Conservation (phyloP, 164 flowering plant species). For the Stephania yunnanensis region DNA sequence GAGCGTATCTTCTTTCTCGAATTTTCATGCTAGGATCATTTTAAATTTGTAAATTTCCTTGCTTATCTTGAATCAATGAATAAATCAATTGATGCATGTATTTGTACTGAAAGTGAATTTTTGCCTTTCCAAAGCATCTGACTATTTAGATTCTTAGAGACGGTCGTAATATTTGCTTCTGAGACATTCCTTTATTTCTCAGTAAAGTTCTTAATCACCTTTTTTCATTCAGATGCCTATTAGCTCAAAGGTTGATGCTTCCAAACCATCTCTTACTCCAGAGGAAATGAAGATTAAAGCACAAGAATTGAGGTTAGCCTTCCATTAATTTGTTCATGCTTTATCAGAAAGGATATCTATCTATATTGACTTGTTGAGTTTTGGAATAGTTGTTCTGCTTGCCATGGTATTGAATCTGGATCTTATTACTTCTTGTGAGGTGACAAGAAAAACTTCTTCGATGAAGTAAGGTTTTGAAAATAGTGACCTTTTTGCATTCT, state of each 20-base stretch:
- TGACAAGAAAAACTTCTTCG: background rate
- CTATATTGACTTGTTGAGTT: background rate
- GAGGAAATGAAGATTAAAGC: constrained; percentile 84
- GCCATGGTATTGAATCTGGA: background rate
- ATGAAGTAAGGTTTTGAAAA: background rate
- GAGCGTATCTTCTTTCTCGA: background rate
- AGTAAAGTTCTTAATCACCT: background rate
- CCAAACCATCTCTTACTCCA: constrained; percentile 77
- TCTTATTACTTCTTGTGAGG: background rate
- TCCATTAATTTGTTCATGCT: constrained; percentile 1
- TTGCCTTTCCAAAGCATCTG: background rate
- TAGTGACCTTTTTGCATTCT: background rate
- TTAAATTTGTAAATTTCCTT: too few species aligned
- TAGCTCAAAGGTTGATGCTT: constrained; percentile 49
- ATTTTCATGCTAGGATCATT: too few species aligned
- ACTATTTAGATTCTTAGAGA: background rate
- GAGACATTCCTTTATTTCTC: background rate
- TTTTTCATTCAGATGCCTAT: constrained; percentile 48
- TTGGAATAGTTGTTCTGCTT: background rate
- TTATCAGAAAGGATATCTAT: background rate
- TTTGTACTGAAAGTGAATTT: too few species aligned
- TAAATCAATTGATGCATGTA: background rate
- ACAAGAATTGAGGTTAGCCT: constrained; percentile 72
- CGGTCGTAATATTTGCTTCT: background rate
- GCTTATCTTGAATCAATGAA: background rate